Evolutionary conservation across 352 stramenopile species (phyloP).

Genomic region (Phytopythium ostracodes): DNA sequence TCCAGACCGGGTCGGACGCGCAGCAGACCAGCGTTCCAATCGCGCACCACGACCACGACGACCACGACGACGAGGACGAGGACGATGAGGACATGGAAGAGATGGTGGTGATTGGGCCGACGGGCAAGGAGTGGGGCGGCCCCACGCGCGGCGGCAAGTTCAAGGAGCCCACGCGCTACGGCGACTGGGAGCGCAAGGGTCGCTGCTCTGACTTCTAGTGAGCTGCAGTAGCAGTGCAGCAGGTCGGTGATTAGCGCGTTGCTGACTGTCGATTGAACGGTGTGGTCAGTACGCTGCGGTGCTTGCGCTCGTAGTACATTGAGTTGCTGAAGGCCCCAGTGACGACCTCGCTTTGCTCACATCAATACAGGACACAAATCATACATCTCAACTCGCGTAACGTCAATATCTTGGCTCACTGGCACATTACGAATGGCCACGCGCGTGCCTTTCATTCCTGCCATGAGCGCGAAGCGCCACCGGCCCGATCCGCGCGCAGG

Average conservation of each 20-base stretch:
- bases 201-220: constrained; percentile 95
- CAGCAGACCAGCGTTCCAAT: constrained; percentile 14
- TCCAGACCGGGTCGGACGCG: constrained; percentile 6
- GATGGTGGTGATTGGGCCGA: constrained; percentile 90
- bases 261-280: too few relatives aligned
- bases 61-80: constrained; percentile 31
- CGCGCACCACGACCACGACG: constrained; percentile 17
- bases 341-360: too few relatives aligned
- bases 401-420: background rate
- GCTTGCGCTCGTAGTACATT: background rate
- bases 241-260: too few relatives aligned
- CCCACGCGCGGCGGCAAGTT: constrained; percentile 91
- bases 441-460: background rate
- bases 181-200: constrained; percentile 98
- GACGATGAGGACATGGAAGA: constrained; percentile 92
- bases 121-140: constrained; percentile 91
- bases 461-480: background rate
- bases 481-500: constrained; percentile 4
- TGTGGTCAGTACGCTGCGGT: background rate
- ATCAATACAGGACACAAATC: background rate
- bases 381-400: background rate
- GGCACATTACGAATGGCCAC: background rate
- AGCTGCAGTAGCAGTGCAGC: background rate
- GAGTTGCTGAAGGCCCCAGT: background rate
- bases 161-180: constrained; percentile 95